These are phyloP conservation scores for Hortiboletus flavorubellus DNA, from an alignment of 768 basidiomycete genomes.

Conservation along the genomic window DNA sequence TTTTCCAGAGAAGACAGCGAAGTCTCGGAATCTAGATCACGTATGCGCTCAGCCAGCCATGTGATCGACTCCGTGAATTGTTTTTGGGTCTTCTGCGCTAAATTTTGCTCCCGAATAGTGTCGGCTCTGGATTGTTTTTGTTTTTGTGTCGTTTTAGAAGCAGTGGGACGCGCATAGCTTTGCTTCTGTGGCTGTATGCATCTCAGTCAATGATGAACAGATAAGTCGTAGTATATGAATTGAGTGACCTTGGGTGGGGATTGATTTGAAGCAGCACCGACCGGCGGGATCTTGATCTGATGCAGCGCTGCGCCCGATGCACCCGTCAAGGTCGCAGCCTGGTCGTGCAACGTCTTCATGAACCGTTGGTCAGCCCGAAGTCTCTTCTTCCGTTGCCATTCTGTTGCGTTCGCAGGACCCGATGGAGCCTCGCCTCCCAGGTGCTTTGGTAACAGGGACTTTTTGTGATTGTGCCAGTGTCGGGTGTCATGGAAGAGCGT, in stretches of 20 bases:
- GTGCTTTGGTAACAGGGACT: conserved; percentile 49
- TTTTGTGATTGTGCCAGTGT: conserved; percentile 59
- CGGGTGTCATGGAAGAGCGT: conserved; percentile 45
- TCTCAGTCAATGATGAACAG: neutral
- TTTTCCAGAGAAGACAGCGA: conserved; percentile 28
- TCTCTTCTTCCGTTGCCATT: conserved; percentile 35
- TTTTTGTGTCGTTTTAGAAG: conserved; percentile 29
- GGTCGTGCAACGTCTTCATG: conserved; percentile 53
- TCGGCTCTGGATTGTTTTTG: conserved; percentile 35
- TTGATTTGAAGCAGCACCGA: conserved; percentile 23
- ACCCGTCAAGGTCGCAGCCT: conserved; percentile 63
- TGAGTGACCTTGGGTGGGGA: conserved; percentile 10
- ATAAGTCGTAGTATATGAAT: neutral
- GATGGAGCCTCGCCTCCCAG: conserved; percentile 43
- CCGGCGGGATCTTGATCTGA: conserved; percentile 50
- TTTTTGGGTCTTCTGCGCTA: conserved; percentile 42
- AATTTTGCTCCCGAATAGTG: conserved; percentile 43
- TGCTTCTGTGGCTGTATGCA: conserved; percentile 12
- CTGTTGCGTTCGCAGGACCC: conserved; percentile 26
- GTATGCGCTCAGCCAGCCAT: conserved; percentile 57
- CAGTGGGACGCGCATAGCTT: conserved; percentile 7
- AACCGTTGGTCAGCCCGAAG: conserved; percentile 51
- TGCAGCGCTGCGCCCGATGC: conserved; percentile 53
- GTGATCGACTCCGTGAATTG: conserved; percentile 36
- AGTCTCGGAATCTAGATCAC: conserved; percentile 24